Base-by-base conservation (phyloP, 2,329 filamentous ascomycete genomes). In the Aureobasidium sp. region DNA sequence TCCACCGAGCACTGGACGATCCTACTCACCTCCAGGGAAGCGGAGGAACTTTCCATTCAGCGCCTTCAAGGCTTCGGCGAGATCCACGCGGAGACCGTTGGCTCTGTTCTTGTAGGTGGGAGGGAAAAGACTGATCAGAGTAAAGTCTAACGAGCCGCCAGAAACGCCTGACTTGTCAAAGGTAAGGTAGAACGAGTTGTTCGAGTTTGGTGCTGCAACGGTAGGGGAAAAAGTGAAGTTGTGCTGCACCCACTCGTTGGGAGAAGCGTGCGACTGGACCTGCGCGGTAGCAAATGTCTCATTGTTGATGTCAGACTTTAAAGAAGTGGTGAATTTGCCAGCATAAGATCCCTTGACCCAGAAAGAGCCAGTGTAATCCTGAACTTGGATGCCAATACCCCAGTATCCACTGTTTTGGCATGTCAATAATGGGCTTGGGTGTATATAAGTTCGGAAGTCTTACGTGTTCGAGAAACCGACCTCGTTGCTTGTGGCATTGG, bases 41-140 rank as follows among this genome's bases (percentile, higher is more conserved):
- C 87, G 80, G 48, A 89, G 78, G 66, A 87, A 81, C 0, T n/a
- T 78, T 79, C 0, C 80, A 57, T 82, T 80, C 1, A 85, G 69
- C 8, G 74, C 78, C 3, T 78, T 80, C 2, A 87, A 71, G 7
- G 79, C 78, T 57, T 81, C 76, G 7, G 79, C 80, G 56, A 87
- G 72, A 56, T 87, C 83, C 9, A 78, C 71, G 6, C 84, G 75
- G 44, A 85, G 73, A 0, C 85, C 85, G 66, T 87, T 87, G 51
- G 66, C 51, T 47, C 81, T 77, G 64, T 77, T 74, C 65, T 85
- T 85, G 70, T 81, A 86, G 0, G 83, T 86, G 0, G 82, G 81
- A 2, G 83, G 84, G 72, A 86, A 86, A 15, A 86, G 68, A 62
- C 80, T 83, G 68, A 86, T 81, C 22, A 86, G 69, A 67, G 82